Evolutionary conservation across 345 rosid species (phyloP), one percentile per base, ranked within the genome.

Genomic region (Streptanthus diversifolius): DNA sequence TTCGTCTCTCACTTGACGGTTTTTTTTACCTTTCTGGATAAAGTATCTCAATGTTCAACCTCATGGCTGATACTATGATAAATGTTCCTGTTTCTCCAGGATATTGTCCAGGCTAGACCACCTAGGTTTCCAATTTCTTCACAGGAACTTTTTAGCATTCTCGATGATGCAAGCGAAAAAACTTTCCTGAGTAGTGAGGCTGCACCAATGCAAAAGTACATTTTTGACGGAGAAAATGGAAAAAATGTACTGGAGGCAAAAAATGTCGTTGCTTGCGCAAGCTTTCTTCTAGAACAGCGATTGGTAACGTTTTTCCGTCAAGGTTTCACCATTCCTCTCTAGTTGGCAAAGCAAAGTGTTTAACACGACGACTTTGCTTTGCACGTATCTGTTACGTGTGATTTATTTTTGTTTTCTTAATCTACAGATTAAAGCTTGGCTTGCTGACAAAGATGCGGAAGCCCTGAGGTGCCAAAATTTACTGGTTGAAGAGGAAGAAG

Each of bases 401-500:
- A 49, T 47, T 62, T 36, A 57, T 57, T 7, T 48, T 52, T 48
- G 9, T 32, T 18, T 48, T 53, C 69, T 68, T 70, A 52, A 21
- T 58, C 51, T 30, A 67, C 68, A 95, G 99, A 82, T 92, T 25
- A 84, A 87, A 76, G 97, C 87, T 29, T 95, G 98, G 98, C 86
- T 88, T 49, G 92, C 92, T 57, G 93, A 92, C 81, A 87, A 88
- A 85, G 99, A 92, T 73, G 97, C 93, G 21, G 97, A 92, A 82
- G 97, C 98, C 70, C 73, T 92, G 81, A 84, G 96, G 81, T 90
- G 92, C 81, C 96, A 95, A 84, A 87, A 90, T 72, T 78, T 90
- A 81, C 85, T 92, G 25, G 84, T 95, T 78, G 97, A 92, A 81
- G 99, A 95, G 81, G 98, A 95, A 83, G 99, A 92, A 84, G 96